Base-by-base conservation (phyloP, 441 rosid species). In the Croton setiger region DNA sequence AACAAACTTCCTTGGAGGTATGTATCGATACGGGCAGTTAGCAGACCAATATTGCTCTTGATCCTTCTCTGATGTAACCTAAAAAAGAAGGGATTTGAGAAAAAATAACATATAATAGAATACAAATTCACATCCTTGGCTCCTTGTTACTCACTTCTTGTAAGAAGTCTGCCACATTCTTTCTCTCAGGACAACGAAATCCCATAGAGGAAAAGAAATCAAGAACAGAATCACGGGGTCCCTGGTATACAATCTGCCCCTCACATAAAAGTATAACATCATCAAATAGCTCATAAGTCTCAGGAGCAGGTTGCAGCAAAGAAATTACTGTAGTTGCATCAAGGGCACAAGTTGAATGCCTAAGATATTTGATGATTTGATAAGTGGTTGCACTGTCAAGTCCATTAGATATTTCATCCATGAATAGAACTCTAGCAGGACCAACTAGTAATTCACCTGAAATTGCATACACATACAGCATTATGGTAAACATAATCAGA, bases 351-450 rank as follows among this genome's bases (percentile, higher is more conserved):
- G 97, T 88, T 67, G 96, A 92, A 84, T 94, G 97, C 63, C 85
- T 87, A 75, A 94, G 87, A 76, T 94, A 84, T 80, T 85, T 94
- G 72, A 94, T 84, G 60, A 94, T 91, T 75, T 92, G 96, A 81
- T 85, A 86, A 66, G 97, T 90, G 23, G 98, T 94, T 54, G 98
- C 83, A 75, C 97, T 92, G 72, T 94, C 97, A 69, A 94, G 92
- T 58, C 98, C 98, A 76, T 94, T 94, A 0, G 98, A 94, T 75
- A 90, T 94, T 80, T 94, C 98, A 77, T 94, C 98, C 98, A 94
- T 91, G 81, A 94, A 88, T 67, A 94, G 85, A 55, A 91, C 98
- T 60, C 98, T 86, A 71, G 98, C 97, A 23, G 98, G 93, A 66
- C 98, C 97, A 71, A 94, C 91, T 56, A 94, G 86, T 53, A 94